Conservation (phyloP, 2,329 filamentous ascomycete species). For the Fusarium sambucinum region DNA sequence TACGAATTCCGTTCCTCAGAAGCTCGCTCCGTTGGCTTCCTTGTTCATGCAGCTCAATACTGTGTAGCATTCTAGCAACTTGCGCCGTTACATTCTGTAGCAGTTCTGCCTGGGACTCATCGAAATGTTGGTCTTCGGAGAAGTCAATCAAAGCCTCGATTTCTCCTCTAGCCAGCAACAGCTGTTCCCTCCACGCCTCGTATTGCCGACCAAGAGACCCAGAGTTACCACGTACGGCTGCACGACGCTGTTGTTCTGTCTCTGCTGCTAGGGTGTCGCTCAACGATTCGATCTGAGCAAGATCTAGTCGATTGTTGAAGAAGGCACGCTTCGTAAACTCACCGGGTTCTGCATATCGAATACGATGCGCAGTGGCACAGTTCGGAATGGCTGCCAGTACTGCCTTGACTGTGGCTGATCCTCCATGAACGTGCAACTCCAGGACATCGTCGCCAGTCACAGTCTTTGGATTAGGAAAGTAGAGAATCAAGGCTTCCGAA, state of each 20-base stretch:
- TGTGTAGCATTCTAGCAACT: constrained; percentile 69
- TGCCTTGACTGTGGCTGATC: constrained; percentile 87
- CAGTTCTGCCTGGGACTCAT: constrained; percentile 82
- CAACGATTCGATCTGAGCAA: constrained; percentile 82
- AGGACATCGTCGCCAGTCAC: constrained; percentile 94
- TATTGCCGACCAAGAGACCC: constrained; percentile 79
- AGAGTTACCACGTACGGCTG: constrained; percentile 83
- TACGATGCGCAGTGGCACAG: constrained; percentile 55
- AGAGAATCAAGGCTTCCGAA: constrained; percentile 81
- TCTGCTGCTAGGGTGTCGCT: constrained; percentile 74
- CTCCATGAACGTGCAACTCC: constrained; percentile 95
- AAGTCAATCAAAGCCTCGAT: constrained; percentile 98
- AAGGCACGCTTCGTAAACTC: constrained; percentile 97
- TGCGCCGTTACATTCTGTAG: constrained; percentile 76
- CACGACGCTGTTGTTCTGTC: constrained; percentile 91
- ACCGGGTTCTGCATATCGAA: constrained; percentile 92
- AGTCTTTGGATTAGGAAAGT: constrained; percentile 83
- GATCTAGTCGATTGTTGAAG: constrained; percentile 83
- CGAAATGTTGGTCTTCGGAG: constrained; percentile 96
- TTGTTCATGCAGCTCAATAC: constrained; percentile 76
- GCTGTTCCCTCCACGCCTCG: constrained; percentile 80
- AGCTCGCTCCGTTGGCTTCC: constrained; percentile 88
- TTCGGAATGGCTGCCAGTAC: constrained; percentile 81
- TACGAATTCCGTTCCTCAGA: constrained; percentile 83
- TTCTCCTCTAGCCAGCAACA: constrained; percentile 87